Evolutionary conservation across 352 stramenopile genomes (phyloP).

Genomic region (Globisporangium middletonii): DNA sequence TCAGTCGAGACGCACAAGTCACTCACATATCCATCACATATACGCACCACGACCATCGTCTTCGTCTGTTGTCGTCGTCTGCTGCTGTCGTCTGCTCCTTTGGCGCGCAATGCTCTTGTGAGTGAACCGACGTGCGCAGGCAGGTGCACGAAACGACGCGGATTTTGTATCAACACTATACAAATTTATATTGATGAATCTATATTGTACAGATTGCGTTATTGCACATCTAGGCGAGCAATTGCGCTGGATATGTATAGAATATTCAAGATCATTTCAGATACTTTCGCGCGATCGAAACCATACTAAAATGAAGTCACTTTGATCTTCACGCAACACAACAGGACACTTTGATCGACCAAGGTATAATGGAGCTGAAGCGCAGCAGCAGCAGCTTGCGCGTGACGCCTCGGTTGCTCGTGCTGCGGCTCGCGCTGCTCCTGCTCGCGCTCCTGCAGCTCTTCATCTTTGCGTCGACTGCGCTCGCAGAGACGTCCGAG

Average conservation of each 20-base stretch:
- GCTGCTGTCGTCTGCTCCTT: background rate
- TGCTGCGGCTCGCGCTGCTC: background rate
- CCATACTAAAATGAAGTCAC: background rate
- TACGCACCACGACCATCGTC: conserved; percentile 1
- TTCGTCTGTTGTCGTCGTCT: background rate
- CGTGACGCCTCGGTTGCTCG: no score
- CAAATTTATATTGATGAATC: no score
- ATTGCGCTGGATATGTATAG: no score
- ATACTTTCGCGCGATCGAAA: no score
- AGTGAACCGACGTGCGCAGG: no score
- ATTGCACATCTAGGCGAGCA: no score
- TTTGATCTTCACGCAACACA: background rate
- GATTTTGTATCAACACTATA: no score
- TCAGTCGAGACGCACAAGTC: conserved; percentile 11
- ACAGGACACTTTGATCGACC: no score
- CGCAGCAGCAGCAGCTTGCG: background rate
- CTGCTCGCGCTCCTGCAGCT: background rate
- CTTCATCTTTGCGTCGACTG: background rate
- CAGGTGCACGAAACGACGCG: no score
- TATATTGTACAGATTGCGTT: no score
- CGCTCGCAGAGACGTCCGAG: background rate
- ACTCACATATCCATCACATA: background rate
- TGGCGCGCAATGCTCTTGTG: background rate
- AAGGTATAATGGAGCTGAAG: background rate
- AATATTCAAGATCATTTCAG: no score